Conservation (phyloP, 805 yeast species). For the Myxozyma neotropica region DNA sequence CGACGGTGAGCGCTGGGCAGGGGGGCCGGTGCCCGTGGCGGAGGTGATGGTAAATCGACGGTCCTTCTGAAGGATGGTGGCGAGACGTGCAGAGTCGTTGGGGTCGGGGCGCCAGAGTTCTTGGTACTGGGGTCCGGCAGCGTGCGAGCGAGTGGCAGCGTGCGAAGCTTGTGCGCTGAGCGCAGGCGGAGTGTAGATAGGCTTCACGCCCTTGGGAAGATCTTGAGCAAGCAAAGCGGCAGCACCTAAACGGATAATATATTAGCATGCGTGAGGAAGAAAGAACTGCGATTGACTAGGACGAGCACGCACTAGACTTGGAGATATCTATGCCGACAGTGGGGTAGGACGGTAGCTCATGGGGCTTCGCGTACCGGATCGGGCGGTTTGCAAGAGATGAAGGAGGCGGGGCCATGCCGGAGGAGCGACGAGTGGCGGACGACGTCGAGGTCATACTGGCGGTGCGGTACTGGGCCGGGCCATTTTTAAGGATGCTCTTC, state of each 20-base stretch:
- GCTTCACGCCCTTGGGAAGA: constrained; percentile 6
- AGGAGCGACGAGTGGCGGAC: constrained; percentile 1
- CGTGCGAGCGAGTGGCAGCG: constrained; percentile 45
- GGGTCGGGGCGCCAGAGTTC: constrained; percentile 50
- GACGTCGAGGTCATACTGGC: not conserved
- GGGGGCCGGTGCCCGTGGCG: constrained; percentile 16
- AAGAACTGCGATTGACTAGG: not conserved
- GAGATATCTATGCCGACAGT: constrained; percentile 20
- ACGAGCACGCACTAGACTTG: constrained; percentile 12
- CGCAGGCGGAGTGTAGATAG: constrained; percentile 22
- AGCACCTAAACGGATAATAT: constrained; percentile 3
- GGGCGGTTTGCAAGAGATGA: constrained; percentile 10
- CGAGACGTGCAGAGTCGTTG: constrained; percentile 56
- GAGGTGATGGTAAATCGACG: constrained; percentile 48
- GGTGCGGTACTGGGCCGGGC: constrained; percentile 5
- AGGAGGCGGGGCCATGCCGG: constrained; percentile 7
- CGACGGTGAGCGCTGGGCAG: constrained; percentile 2
- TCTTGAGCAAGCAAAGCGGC: constrained; percentile 23
- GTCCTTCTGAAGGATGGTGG: constrained; percentile 50
- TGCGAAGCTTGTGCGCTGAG: constrained; percentile 39
- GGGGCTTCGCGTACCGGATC: constrained; percentile 18
- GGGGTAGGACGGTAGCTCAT: constrained; percentile 28
- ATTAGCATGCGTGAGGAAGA: not conserved
- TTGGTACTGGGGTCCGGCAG: constrained; percentile 38
- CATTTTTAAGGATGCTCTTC: constrained; percentile 13